Percentiles rank a stretch among this genome's conserved stretches.
These are phyloP conservation scores for Pyrenophora seminiperda DNA, from an alignment of 2,329 filamentous ascomycete genomes.

Conservation along the genomic window DNA sequence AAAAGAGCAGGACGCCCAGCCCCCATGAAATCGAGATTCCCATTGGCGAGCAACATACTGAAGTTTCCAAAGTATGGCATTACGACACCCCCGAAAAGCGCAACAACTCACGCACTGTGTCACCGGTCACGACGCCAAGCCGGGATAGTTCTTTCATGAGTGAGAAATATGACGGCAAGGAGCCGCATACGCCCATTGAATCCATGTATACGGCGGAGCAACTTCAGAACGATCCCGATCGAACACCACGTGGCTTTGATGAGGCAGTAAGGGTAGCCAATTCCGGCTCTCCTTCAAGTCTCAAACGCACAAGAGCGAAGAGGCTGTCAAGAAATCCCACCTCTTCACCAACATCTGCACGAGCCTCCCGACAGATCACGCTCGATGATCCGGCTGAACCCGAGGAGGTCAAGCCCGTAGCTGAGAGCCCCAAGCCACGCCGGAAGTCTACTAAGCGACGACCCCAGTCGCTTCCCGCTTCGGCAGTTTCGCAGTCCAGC, in stretches of 20 bases:
- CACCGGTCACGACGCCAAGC: conserved; percentile 46
- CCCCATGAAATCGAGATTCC: conserved; percentile 64
- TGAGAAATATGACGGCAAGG: conserved; percentile 18
- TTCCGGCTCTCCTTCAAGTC: conserved; percentile 36
- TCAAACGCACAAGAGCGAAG: conserved; percentile 49
- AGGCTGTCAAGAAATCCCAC: conserved; percentile 41
- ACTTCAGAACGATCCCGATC: conserved; percentile 28
- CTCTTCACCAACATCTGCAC: conserved; percentile 35
- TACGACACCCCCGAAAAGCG: conserved; percentile 42
- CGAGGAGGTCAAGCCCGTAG: conserved; percentile 14
- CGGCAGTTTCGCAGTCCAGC: conserved; percentile 30
- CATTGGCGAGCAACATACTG: conserved; percentile 62
- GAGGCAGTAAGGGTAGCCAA: conserved; percentile 44
- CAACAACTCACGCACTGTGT: conserved; percentile 36
- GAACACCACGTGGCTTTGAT: conserved; percentile 44
- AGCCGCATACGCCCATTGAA: conserved; percentile 22
- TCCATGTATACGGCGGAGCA: conserved; percentile 19
- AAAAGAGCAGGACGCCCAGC: conserved; percentile 53
- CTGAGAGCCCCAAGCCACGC: conserved; percentile 30
- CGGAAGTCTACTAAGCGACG: conserved; percentile 41
- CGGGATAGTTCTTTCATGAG: conserved; percentile 44
- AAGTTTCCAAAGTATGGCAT: conserved; percentile 55
- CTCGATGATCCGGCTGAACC: conserved; percentile 39
- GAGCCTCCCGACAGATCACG: conserved; percentile 43
- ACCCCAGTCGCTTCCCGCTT: conserved; percentile 30